These are phyloP conservation scores for Aspergillus fumigatus DNA, from an alignment of 2,329 filamentous ascomycete genomes.

Conservation along the genomic window DNA sequence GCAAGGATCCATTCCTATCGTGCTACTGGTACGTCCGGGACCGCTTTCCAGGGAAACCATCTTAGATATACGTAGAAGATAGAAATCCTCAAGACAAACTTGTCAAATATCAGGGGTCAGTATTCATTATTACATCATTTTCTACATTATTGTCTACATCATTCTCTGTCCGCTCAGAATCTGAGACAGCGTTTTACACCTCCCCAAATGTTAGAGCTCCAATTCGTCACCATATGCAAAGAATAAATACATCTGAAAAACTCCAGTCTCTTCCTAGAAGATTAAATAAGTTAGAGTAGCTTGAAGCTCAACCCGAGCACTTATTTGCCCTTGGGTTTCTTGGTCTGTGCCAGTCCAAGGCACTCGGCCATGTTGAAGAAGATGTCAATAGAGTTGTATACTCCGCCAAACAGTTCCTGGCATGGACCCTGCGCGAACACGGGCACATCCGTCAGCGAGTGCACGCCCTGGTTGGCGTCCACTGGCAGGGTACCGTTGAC, in stretches of 20 bases:
- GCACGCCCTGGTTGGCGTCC: slow-evolving; percentile 62
- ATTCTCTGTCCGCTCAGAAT: neutral
- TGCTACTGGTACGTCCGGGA: neutral
- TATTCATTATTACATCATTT: neutral
- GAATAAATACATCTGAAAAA: neutral
- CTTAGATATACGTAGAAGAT: neutral
- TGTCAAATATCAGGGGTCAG: neutral
- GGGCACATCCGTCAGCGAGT: slow-evolving; percentile 72
- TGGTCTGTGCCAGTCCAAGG: slow-evolving; percentile 30
- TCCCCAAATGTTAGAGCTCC: no score
- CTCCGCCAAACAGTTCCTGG: slow-evolving; percentile 64
- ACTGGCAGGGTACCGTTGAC: slow-evolving; percentile 71
- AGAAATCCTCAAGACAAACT: neutral
- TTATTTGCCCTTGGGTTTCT: slow-evolving; percentile 3
- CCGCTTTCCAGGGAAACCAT: no score
- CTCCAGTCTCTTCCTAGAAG: neutral
- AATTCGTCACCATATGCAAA: neutral
- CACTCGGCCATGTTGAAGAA: slow-evolving; percentile 40
- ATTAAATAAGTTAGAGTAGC: neutral
- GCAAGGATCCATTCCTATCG: neutral
- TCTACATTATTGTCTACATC: no score
- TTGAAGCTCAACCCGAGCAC: neutral
- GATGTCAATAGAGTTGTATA: slow-evolving; percentile 38
- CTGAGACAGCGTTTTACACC: no score
- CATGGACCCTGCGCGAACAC: slow-evolving; percentile 77